Evolutionary conservation across 208 protist genomes (phyloP), one percentile per base, ranked within the genome.

Genomic region (Leishmania gerbilli): DNA sequence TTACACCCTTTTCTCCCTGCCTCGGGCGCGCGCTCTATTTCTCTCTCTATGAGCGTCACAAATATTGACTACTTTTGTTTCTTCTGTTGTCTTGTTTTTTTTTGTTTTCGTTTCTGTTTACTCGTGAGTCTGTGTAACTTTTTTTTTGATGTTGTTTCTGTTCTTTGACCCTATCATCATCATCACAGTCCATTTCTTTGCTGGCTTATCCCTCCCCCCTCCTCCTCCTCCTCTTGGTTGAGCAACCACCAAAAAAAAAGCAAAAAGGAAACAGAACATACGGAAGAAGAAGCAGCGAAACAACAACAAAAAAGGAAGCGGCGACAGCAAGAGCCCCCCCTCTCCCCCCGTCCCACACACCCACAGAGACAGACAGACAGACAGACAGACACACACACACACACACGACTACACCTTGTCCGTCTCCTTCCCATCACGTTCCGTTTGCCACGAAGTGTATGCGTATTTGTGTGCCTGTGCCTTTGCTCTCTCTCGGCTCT

Each of bases 71-170:
- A 5, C 51, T 55, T 55, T 21, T 1, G 17, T 55, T 15, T 62
- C 27, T n/a, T n/a, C 27, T 62, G 7, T 62, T 62, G 56, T 6
- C 56, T 60, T 58, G 2, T 21, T 42, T 55, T 11, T 42, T 68
- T 24, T 68, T 17, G 7, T 68, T 11, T 37, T 76, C 1, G 21
- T 53, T 71, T 75, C 56, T 62, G 31, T 58, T 84, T 78, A 56
- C 58, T 77, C 3, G 79, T 83, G 19, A 64, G 17, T 64, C 5
- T 4, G 19, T 31, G 58, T 21, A 6, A 67, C 62, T 9, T 67
- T 67, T 67, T 13, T 17, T 67, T 6, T 34, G 40, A 40, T 40
- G 1, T 40, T 40, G 2, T 40, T 40, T 40, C 40, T 68, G 6
- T 15, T 27, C 60, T 65, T 34, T 65, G 27, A 34, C 9, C 19